A percentile compares a stretch with the other conserved stretches of the same genome.
phyloP scores from a whole-genome alignment of 306 rosid species.

The Glycine latifolia region DNA sequence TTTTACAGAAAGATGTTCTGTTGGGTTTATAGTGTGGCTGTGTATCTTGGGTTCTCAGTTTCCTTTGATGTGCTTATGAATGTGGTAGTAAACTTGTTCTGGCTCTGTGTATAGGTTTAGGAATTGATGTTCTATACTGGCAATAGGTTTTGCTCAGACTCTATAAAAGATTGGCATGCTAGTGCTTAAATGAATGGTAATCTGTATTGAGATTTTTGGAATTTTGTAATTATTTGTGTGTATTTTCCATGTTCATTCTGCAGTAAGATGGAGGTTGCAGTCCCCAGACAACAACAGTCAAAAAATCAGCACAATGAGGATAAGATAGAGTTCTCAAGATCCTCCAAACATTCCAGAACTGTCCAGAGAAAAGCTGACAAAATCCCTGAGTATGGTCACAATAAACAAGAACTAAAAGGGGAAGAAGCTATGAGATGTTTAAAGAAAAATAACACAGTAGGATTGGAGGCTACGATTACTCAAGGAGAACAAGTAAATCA shows the following conservation, averaged over 20 bases:
- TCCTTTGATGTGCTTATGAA: conserved; percentile 16
- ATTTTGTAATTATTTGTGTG: not conserved
- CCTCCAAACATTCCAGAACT: conserved; percentile 37
- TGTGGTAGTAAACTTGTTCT: not conserved
- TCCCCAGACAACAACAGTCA: conserved; percentile 40
- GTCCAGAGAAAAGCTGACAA: conserved; percentile 43
- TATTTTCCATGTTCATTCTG: conserved; percentile 27
- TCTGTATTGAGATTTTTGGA: conserved; percentile 10
- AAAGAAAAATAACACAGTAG: not conserved
- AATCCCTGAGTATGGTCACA: conserved; percentile 20
- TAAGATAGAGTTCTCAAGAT: conserved; percentile 29
- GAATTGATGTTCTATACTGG: conserved; percentile 2
- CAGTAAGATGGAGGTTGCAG: conserved; percentile 61
- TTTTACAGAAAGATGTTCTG: conserved; percentile 4
- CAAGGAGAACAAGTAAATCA: not conserved
- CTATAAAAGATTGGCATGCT: conserved; percentile 1
- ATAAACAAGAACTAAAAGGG: conserved; percentile 23
- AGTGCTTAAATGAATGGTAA: conserved; percentile 29
- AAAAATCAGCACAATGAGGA: conserved; percentile 31
- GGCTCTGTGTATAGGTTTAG: not conserved
- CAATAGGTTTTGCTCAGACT: not conserved
- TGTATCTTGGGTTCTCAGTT: conserved; percentile 24
- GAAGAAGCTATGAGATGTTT: conserved; percentile 14
- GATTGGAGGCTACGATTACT: not conserved
- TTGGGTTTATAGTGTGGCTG: not conserved